A percentile compares a stretch with the other conserved stretches of the same genome.
Evolutionary conservation across 352 stramenopile genomes (phyloP).

Genomic region (Globisporangium paddicum): DNA sequence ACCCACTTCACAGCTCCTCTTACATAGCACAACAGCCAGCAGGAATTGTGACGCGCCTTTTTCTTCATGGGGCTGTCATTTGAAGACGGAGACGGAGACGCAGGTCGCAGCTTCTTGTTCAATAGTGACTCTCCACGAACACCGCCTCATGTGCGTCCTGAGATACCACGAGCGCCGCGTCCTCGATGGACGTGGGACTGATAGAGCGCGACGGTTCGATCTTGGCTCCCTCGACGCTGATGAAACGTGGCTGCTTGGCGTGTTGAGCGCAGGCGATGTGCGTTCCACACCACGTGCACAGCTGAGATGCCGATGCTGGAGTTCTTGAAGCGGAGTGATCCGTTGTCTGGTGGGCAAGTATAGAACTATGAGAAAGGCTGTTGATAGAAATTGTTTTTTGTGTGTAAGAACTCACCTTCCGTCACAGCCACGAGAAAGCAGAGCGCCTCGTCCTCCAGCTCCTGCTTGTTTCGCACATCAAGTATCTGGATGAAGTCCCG

Average conservation of each 20-base stretch:
- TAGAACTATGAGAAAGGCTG: neutral
- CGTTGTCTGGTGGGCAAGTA: conserved; percentile 14
- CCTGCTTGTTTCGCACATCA: conserved; percentile 12
- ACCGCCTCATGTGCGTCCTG: neutral
- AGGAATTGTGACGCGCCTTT: neutral
- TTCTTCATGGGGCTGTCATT: conserved; percentile 1
- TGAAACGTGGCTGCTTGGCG: conserved; percentile 20
- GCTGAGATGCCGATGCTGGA: conserved; percentile 35
- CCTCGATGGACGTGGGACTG: conserved; percentile 35
- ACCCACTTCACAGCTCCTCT: no score
- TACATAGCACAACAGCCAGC: no score
- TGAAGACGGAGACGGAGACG: neutral
- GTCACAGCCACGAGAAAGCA: conserved; percentile 24
- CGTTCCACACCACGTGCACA: conserved; percentile 35
- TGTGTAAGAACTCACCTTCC: conserved; percentile 3
- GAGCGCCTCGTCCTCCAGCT: conserved; percentile 21
- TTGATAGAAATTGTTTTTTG: no score
- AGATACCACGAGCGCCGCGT: neutral
- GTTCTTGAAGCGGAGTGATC: conserved; percentile 27
- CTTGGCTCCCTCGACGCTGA: conserved; percentile 37
- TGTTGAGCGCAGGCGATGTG: conserved; percentile 21
- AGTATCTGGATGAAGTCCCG: conserved; percentile 34
- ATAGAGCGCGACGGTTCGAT: conserved; percentile 25
- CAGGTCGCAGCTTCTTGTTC: neutral
- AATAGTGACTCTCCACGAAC: neutral